Conservation (phyloP, 805 yeast species). For the Cyberlindnera lachancei region DNA sequence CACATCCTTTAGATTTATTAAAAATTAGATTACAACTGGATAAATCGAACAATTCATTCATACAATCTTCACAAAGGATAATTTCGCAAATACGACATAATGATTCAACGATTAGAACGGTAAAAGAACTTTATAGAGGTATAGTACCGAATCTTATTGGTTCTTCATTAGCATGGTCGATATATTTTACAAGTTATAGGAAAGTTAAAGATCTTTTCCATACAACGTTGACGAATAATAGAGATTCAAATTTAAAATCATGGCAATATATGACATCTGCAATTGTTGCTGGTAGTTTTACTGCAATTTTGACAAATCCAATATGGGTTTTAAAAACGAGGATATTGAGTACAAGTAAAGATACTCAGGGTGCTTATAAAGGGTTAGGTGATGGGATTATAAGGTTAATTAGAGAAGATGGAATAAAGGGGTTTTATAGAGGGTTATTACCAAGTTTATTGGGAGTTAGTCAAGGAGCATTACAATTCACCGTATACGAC, state of each 20-base stretch:
- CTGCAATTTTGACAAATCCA: constrained; percentile 81
- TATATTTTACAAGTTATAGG: constrained; percentile 75
- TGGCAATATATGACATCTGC: constrained; percentile 47
- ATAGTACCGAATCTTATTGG: constrained; percentile 62
- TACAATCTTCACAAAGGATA: constrained; percentile 6
- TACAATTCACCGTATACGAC: constrained; percentile 84
- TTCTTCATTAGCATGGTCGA: constrained; percentile 81
- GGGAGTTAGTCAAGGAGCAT: constrained; percentile 83
- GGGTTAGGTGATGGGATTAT: constrained; percentile 50
- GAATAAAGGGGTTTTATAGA: constrained; percentile 56
- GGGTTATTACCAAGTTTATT: constrained; percentile 71
- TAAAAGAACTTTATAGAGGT: constrained; percentile 16
- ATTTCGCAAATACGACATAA: constrained; percentile 2
- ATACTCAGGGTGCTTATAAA: constrained; percentile 43
- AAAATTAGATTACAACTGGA: constrained; percentile 77
- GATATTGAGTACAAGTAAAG: constrained; percentile 34
- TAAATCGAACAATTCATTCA: constrained; percentile 7
- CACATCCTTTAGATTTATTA: constrained; percentile 86
- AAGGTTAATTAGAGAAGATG: constrained; percentile 45
- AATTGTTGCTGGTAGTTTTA: constrained; percentile 63
- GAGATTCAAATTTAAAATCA: constrained; percentile 32
- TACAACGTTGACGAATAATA: constrained; percentile 7
- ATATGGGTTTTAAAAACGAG: constrained; percentile 94
- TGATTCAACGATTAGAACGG: constrained; percentile 12
- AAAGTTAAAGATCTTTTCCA: constrained; percentile 40